Percentiles rank a stretch among this genome's conserved stretches.
phyloP scores from a whole-genome alignment of 1,284 basidiomycete species.

The Papiliotrema fonsecae region DNA sequence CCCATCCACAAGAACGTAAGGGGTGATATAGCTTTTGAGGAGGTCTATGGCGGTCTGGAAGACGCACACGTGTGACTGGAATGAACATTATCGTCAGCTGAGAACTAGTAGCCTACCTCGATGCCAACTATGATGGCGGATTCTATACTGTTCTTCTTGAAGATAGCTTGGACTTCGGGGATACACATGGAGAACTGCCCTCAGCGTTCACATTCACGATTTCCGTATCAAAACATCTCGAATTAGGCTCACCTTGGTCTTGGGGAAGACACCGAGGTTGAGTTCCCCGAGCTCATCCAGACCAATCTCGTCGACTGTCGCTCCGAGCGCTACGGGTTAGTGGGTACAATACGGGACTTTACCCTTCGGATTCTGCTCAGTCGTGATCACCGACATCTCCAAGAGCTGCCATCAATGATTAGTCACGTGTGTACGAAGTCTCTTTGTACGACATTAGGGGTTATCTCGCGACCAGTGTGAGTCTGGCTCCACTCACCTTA shows the following conservation, averaged over 20 bases:
- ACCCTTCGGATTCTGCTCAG: slow-evolving; percentile 81
- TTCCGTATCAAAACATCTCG: too few species aligned
- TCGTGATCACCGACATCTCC: slow-evolving; percentile 66
- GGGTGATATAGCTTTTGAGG: slow-evolving; percentile 33
- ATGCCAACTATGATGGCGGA: slow-evolving; percentile 77
- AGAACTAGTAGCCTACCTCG: slow-evolving; percentile 49
- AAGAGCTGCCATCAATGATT: slow-evolving; percentile 35
- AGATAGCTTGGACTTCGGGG: slow-evolving; percentile 57
- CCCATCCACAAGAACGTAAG: slow-evolving; percentile 68
- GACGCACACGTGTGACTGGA: slow-evolving; percentile 76
- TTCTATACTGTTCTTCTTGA: slow-evolving; percentile 53
- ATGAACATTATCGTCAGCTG: slow-evolving; percentile 1
- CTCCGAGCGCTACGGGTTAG: slow-evolving; percentile 59
- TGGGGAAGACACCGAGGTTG: slow-evolving; percentile 59
- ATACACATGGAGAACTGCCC: slow-evolving; percentile 74
- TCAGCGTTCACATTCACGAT: background rate
- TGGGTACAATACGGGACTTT: too few species aligned
- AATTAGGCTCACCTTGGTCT: slow-evolving; percentile 49
- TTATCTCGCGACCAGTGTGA: background rate
- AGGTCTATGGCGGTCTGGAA: slow-evolving; percentile 73
- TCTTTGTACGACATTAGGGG: background rate
- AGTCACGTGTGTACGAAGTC: background rate
- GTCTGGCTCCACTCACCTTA: slow-evolving; percentile 53
- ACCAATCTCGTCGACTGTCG: slow-evolving; percentile 63
- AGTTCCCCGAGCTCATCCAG: slow-evolving; percentile 58